Evolutionary conservation across 441 rosid species (phyloP).

Genomic region (Adansonia rubrostipa): DNA sequence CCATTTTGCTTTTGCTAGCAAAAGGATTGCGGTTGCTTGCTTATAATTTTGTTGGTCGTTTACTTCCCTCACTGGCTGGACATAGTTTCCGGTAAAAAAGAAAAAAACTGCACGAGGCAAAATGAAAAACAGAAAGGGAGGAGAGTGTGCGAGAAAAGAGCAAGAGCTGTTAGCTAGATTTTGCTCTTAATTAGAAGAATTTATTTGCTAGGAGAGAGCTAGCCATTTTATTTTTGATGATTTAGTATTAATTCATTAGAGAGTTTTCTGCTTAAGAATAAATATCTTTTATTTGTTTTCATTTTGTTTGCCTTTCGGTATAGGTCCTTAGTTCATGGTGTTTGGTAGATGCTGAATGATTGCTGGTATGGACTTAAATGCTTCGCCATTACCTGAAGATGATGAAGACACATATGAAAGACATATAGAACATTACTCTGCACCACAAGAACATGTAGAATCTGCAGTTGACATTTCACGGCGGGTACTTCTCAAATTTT

Average conservation of each 20-base stretch:
- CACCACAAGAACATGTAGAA: conserved; percentile 62
- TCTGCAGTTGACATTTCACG: conserved; percentile 79
- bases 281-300: background rate
- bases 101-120: background rate
- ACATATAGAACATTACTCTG: conserved; percentile 52
- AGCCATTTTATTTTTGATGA: background rate
- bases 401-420: conserved; percentile 78
- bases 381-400: conserved; percentile 87
- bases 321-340: conserved; percentile 41
- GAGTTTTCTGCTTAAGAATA: background rate
- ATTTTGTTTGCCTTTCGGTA: background rate
- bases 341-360: conserved; percentile 64
- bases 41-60: background rate
- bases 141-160: background rate
- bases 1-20: background rate
- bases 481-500: conserved; percentile 59
- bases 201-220: background rate
- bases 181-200: conserved; percentile 14
- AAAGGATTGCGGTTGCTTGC: background rate
- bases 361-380: conserved; percentile 92
- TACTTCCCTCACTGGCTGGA: background rate
- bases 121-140: background rate
- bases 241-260: conserved; percentile 3
- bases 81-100: background rate
- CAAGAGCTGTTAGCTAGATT: background rate